Evolutionary conservation across 2,329 filamentous ascomycete genomes (phyloP), one percentile per base, ranked within the genome.

Genomic region (Triangularia verruculosa): DNA sequence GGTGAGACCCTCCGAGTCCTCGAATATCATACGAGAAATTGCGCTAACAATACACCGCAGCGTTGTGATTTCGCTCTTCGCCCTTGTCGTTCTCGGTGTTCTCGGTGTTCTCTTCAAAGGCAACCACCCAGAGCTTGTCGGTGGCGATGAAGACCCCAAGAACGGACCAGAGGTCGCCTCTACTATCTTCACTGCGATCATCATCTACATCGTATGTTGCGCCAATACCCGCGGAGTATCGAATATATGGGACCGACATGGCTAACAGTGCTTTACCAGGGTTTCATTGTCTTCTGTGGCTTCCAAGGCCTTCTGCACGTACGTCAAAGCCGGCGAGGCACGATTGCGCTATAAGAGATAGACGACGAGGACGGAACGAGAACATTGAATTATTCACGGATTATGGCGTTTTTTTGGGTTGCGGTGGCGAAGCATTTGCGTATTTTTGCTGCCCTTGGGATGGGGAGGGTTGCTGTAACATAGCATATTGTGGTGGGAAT

Each of bases 211-310:
- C 70, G 94, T 97, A 88, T 69, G 91, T 86, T 61, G 64, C n/a
- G 13, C 27, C 7, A 17, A 17, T 15, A 24, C n/a, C 24, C 6
- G 15, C 20, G 4, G 39, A 4, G 39, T 20, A n/a, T 12, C 22
- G 8, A 6, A 22, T n/a, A 51, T 6, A 24, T 8, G 27, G 28
- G 43, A 22, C 51, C n/a, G n/a, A 57, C 60, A 56, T 2, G 57
- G 57, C 67, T 70, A n/a, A 68, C 64, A 65, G 59, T 12, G 13
- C 51, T 52, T 51, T 12, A 15, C 20, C 69, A 96, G 93, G 88
- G 84, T 17, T 98, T 98, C 82, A 85, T 97, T 62, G 83, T 96
- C 58, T 97, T 96, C 80, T 98, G 94, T 78, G 91, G 89, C 63
- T 86, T 93, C 70, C 94, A 98, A 77, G 94, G 93, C 67, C 86